Percentiles rank a stretch among this genome's conserved stretches.
Evolutionary conservation across 345 rosid genomes (phyloP).

Genomic region (Salix koriyanagi): DNA sequence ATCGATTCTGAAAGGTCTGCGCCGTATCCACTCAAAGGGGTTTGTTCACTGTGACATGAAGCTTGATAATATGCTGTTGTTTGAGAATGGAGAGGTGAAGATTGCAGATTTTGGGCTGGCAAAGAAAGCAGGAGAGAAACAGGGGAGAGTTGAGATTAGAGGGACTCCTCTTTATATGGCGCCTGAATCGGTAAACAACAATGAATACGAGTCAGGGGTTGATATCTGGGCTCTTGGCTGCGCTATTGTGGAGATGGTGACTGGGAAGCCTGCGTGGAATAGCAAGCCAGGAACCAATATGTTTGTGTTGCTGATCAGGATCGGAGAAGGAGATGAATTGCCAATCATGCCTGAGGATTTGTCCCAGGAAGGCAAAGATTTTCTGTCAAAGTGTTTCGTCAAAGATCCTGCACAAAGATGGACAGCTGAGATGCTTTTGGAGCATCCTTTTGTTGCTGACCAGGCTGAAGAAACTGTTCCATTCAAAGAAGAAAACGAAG

Average conservation of each 20-base stretch:
- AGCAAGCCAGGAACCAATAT: constrained; percentile 1
- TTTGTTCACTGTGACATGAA: constrained; percentile 35
- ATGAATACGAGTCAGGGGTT: constrained; percentile 20
- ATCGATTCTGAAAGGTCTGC: constrained; percentile 26
- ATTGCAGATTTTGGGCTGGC: constrained; percentile 34
- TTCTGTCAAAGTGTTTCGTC: constrained; percentile 27
- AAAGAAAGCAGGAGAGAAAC: constrained; percentile 18
- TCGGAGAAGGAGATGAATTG: constrained; percentile 20
- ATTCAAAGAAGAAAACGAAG: background rate
- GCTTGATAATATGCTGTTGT: constrained; percentile 28
- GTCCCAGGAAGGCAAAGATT: constrained; percentile 29
- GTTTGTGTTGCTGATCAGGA: constrained; percentile 13
- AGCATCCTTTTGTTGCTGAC: constrained; percentile 27
- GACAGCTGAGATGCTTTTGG: constrained; percentile 34
- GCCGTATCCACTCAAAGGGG: constrained; percentile 27
- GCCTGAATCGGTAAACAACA: constrained; percentile 31
- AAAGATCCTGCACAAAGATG: constrained; percentile 27
- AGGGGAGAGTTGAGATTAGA: constrained; percentile 12
- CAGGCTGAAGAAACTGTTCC: background rate
- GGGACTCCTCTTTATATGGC: constrained; percentile 41
- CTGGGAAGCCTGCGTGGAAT: constrained; percentile 33
- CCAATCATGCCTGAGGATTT: constrained; percentile 25
- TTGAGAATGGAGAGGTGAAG: constrained; percentile 20
- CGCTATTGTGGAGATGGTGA: constrained; percentile 31
- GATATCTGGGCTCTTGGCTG: constrained; percentile 43